Conservation (phyloP, 2,329 filamentous ascomycete species). For the Thelonectria blattea region DNA sequence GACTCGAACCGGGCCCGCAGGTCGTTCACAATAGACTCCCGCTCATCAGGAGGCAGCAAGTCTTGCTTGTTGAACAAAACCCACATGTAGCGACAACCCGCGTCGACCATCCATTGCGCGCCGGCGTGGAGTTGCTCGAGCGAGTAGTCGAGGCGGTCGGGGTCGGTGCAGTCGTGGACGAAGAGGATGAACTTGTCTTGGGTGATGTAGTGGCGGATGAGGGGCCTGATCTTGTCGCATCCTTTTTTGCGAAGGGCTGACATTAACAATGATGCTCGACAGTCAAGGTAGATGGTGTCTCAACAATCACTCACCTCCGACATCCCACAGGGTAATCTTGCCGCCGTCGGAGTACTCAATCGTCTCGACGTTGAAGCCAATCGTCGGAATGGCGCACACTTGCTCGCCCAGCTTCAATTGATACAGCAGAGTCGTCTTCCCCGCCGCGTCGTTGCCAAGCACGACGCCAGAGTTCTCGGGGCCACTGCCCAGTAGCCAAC, state of each 20-base stretch:
- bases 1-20: constrained; percentile 18
- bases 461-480: constrained; percentile 30
- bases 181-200: constrained; percentile 38
- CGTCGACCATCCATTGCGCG: constrained; percentile 27
- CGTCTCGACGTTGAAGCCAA: constrained; percentile 93
- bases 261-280: neutral
- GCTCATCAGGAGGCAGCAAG: constrained; percentile 25
- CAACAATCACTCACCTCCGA: constrained; percentile 33
- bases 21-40: constrained; percentile 25
- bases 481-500: constrained; percentile 31
- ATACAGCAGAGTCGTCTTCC: constrained; percentile 80
- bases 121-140: constrained; percentile 36
- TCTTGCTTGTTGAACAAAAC: constrained; percentile 44
- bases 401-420: constrained; percentile 88
- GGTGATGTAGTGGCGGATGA: constrained; percentile 37
- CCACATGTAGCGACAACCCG: constrained; percentile 35
- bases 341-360: constrained; percentile 48
- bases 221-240: constrained; percentile 38
- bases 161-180: constrained; percentile 38
- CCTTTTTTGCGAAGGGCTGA: constrained; percentile 27
- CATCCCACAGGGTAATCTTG: constrained; percentile 38
- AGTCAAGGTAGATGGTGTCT: rapidly evolving
- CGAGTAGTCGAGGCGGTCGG: constrained; percentile 33
- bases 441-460: constrained; percentile 48
- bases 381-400: constrained; percentile 93